Base-by-base conservation (phyloP, 129 eudicot genomes). In the Lactuca sativa region DNA sequence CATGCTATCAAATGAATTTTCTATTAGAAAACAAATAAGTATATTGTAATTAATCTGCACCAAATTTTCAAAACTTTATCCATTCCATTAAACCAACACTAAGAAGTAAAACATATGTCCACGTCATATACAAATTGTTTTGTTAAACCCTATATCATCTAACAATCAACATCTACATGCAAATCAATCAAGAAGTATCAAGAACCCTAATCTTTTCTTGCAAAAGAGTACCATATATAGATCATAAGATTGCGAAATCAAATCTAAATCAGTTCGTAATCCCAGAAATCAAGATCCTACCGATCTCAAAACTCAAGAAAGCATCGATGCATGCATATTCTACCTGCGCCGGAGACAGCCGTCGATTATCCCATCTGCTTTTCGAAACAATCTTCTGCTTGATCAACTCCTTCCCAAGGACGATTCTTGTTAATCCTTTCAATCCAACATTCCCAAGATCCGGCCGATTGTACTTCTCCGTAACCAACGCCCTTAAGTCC, bases 251-350 rank as follows among this genome's bases (percentile, higher is more conserved):
- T 6, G 11, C 9, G 4, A 36, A n/a, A 11, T 6, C 62, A 6
- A 40, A 40, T 40, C 9, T 40, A 4, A 38, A 70, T 57, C 56
- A 36, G 25, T 66, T 7, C 25, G 5, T 40, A 44, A 13, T 33
- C 8, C 59, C 70, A 66, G 56, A 30, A 51, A 77, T 64, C 76
- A 79, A 72, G 30, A 43, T 11, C 69, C 75, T 57, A 4, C 82
- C 84, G 14, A 85, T 82, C 70, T 75, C 86, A 64, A 49, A 85
- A 49, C 80, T 71, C 65, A 82, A 38, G 37, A 36, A 85, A 14
- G 86, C 86, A 72, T 85, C 86, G n/a, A 78, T 9, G 34, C 82
- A 78, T 4, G 90, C 90, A 73, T 78, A 81, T 67, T 75, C 64
- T 10, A 85, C 74, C 78, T 85, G 90, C 11, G 7, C 66, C 40